phyloP scores from a whole-genome alignment of 2,329 filamentous ascomycete genomes.

The Sclerotiophoma versabilis region DNA sequence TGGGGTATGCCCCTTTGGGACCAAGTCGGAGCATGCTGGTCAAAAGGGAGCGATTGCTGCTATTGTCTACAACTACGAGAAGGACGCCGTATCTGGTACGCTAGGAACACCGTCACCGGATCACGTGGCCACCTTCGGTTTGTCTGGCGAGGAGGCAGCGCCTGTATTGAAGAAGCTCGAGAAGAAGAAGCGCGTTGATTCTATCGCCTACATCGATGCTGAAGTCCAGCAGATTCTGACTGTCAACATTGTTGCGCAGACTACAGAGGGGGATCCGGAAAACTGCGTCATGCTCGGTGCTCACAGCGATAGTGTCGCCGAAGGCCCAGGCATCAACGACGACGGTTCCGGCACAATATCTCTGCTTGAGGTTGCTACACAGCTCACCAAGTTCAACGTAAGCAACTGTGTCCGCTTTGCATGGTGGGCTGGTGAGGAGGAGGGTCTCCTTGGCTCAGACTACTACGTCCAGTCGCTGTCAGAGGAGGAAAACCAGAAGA shows the following conservation, averaged over 20 bases:
- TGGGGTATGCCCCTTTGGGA: conserved; percentile 74
- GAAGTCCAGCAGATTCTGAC: conserved; percentile 59
- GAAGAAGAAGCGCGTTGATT: conserved; percentile 56
- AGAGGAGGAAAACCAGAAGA: conserved; percentile 48
- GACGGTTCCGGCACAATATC: conserved; percentile 51
- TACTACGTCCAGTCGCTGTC: conserved; percentile 49
- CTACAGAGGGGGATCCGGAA: conserved; percentile 47
- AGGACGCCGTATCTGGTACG: conserved; percentile 68
- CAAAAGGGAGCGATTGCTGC: conserved; percentile 75
- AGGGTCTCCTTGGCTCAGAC: conserved; percentile 49
- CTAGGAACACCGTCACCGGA: conserved; percentile 67
- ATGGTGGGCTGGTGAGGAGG: conserved; percentile 51
- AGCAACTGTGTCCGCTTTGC: conserved; percentile 52
- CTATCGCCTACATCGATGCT: conserved; percentile 56
- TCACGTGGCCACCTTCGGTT: conserved; percentile 73
- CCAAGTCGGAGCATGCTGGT: conserved; percentile 74
- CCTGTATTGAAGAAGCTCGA: conserved; percentile 58
- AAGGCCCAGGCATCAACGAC: conserved; percentile 53
- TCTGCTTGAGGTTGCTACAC: conserved; percentile 50
- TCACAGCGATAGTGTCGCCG: conserved; percentile 51
- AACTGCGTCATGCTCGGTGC: conserved; percentile 53
- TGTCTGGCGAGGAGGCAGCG: conserved; percentile 68
- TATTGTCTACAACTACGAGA: conserved; percentile 77
- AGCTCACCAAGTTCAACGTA: conserved; percentile 50
- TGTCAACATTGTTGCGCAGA: conserved; percentile 52